Conservation (phyloP, 1,284 basidiomycete genomes). For the Apiotrichum veenhuisii region DNA sequence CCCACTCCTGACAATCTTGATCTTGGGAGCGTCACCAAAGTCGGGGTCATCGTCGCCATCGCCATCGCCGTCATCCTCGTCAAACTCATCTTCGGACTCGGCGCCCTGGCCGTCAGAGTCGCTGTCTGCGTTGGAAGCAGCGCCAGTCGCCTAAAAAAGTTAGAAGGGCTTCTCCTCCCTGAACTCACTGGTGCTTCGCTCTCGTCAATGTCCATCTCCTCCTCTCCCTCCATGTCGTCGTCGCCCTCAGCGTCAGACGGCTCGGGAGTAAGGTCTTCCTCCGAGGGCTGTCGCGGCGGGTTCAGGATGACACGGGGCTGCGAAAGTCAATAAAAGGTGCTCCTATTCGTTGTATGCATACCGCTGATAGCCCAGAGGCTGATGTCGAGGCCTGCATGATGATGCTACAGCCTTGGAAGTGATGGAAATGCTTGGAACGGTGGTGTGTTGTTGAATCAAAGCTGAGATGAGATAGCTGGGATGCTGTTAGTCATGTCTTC, state of each 20-base stretch:
- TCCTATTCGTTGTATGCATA: not conserved
- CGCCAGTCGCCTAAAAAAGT: not conserved
- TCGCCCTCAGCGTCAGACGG: conserved; percentile 28
- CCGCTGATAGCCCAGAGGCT: not conserved
- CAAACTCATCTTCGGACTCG: conserved; percentile 27
- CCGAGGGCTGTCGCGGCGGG: conserved; percentile 9
- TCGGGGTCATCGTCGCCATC: conserved; percentile 37
- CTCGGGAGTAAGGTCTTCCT: conserved; percentile 21
- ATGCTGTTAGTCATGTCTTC: not conserved
- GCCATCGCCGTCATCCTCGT: conserved; percentile 30
- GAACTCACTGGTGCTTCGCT: conserved; percentile 16
- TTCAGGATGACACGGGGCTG: conserved; percentile 17
- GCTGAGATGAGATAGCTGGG: not conserved
- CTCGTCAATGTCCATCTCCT: conserved; percentile 23
- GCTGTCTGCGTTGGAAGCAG: conserved; percentile 9
- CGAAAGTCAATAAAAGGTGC: not conserved
- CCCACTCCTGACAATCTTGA: conserved; percentile 14
- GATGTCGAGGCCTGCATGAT: not conserved
- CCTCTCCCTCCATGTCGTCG: conserved; percentile 29
- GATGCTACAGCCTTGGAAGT: not conserved
- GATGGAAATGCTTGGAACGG: not conserved
- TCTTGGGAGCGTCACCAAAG: conserved; percentile 35
- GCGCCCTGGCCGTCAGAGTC: conserved; percentile 17
- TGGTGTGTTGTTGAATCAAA: not conserved
- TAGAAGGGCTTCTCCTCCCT: not conserved